Percentiles rank a stretch among this genome's conserved stretches.
These are phyloP conservation scores for Oligophagozyma castellii DNA, from an alignment of 1,139 yeast genomes.

Conservation along the genomic window DNA sequence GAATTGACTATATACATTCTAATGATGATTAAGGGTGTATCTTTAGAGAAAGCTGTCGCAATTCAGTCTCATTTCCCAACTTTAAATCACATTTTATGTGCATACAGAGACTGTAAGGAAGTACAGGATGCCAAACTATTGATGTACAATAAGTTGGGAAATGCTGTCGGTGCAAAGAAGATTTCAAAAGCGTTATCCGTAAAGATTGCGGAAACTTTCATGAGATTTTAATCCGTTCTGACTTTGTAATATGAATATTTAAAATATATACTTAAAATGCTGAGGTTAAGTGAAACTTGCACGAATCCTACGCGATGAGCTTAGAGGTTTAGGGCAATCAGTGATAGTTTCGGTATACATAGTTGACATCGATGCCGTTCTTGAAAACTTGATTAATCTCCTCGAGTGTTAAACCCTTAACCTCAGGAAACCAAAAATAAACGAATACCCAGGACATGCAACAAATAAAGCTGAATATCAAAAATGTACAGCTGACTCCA, in stretches of 20 bases:
- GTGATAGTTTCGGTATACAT: slow-evolving; percentile 22
- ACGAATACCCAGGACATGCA: slow-evolving; percentile 30
- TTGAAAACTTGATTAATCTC: slow-evolving; percentile 30
- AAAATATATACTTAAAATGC: no score
- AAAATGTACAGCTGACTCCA: slow-evolving; percentile 27
- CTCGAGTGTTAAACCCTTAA: slow-evolving; percentile 33
- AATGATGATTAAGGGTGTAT: slow-evolving; percentile 66
- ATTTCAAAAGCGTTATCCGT: slow-evolving; percentile 48
- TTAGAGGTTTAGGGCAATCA: no score
- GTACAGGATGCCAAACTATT: slow-evolving; percentile 30
- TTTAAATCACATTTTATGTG: slow-evolving; percentile 21
- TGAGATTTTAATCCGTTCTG: slow-evolving; percentile 17
- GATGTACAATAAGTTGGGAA: slow-evolving; percentile 32
- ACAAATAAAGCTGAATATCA: slow-evolving; percentile 28
- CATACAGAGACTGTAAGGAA: slow-evolving; percentile 26
- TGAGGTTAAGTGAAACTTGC: no score
- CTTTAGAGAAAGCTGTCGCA: slow-evolving; percentile 71
- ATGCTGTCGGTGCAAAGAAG: slow-evolving; percentile 47
- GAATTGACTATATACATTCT: slow-evolving; percentile 69
- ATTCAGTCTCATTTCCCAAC: slow-evolving; percentile 38
- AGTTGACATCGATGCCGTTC: slow-evolving; percentile 28
- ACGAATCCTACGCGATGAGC: no score
- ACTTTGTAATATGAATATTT: no score
- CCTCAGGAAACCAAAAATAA: slow-evolving; percentile 34
- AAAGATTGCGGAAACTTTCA: slow-evolving; percentile 52